phyloP scores from a whole-genome alignment of 495 filamentous ascomycete species.

The Neurospora discreta region DNA sequence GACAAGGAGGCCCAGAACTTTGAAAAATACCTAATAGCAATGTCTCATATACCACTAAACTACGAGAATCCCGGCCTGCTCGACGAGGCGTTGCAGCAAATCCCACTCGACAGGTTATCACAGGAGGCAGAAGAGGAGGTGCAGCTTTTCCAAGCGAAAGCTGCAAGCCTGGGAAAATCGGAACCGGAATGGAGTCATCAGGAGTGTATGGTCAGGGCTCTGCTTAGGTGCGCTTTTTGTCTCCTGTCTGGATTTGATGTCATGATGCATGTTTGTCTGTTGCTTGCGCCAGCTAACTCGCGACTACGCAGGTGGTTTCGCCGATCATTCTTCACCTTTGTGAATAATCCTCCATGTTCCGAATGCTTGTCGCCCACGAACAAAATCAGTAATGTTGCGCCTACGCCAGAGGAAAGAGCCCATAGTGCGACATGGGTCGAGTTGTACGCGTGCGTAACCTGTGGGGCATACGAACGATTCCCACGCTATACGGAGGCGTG shows the following conservation, averaged over 20 bases:
- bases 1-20: slow-evolving; percentile 71
- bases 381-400: slow-evolving; percentile 67
- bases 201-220: slow-evolving; percentile 86
- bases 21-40: slow-evolving; percentile 64
- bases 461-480: slow-evolving; percentile 74
- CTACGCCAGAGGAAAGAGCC: slow-evolving; percentile 78
- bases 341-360: slow-evolving; percentile 86
- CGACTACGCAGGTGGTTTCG: slow-evolving; percentile 73
- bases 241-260: not conserved
- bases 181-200: slow-evolving; percentile 96
- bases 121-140: slow-evolving; percentile 87
- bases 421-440: slow-evolving; percentile 80
- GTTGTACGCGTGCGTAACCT: slow-evolving; percentile 62
- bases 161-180: slow-evolving; percentile 67
- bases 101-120: slow-evolving; percentile 89
- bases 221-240: slow-evolving; percentile 55
- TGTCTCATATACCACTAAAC: slow-evolving; percentile 76
- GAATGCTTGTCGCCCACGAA: slow-evolving; percentile 74
- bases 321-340: slow-evolving; percentile 86
- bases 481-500: slow-evolving; percentile 95
- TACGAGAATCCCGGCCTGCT: slow-evolving; percentile 96
- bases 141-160: slow-evolving; percentile 75
- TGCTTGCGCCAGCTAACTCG: slow-evolving; percentile 4
- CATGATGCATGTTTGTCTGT: not conserved
- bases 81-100: slow-evolving; percentile 77